Percentiles rank a stretch among this genome's conserved stretches.
These are phyloP conservation scores for Pyropia haitanensis DNA, from an alignment of 23 red algal genomes.

Conservation along the genomic window DNA sequence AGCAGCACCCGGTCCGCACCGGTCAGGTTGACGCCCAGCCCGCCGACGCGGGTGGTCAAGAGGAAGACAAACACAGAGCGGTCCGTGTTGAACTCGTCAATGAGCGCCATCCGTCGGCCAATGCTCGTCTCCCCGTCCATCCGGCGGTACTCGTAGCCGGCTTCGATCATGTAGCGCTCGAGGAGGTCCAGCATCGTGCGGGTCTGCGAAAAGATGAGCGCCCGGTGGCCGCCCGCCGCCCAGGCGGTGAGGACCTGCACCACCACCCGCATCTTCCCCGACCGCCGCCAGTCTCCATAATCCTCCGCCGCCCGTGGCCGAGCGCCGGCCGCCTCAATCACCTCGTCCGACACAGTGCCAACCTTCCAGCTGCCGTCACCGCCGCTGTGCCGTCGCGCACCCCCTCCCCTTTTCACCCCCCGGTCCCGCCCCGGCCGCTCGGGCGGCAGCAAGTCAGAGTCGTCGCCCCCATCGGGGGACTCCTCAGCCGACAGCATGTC, in stretches of 20 bases:
- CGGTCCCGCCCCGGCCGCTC: no score
- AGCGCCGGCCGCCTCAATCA: no score
- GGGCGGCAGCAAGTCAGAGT: no score
- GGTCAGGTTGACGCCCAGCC: conserved; percentile 86
- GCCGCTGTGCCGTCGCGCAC: no score
- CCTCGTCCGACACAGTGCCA: no score
- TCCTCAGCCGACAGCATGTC: conserved; percentile 35
- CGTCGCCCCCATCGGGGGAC: no score
- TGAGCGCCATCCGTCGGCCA: conserved; percentile 56
- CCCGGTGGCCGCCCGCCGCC: conserved; percentile 38
- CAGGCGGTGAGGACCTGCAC: conserved; percentile 51
- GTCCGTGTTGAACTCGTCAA: conserved; percentile 88
- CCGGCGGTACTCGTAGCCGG: conserved; percentile 59
- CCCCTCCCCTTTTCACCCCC: no score
- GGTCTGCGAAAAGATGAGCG: conserved; percentile 92
- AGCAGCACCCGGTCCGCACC: conserved; percentile 93
- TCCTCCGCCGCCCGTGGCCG: conserved; percentile 7
- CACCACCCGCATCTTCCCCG: conserved; percentile 66
- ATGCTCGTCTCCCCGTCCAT: conserved; percentile 95
- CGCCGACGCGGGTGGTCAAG: conserved; percentile 86
- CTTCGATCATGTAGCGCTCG: conserved; percentile 37
- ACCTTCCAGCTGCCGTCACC: no score
- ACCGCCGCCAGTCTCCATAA: conserved; percentile 63
- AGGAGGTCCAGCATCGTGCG: conserved; percentile 80
- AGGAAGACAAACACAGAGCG: conserved; percentile 71